These are phyloP conservation scores for Daldinia decipiens DNA, from an alignment of 495 filamentous ascomycete genomes.

Conservation along the genomic window DNA sequence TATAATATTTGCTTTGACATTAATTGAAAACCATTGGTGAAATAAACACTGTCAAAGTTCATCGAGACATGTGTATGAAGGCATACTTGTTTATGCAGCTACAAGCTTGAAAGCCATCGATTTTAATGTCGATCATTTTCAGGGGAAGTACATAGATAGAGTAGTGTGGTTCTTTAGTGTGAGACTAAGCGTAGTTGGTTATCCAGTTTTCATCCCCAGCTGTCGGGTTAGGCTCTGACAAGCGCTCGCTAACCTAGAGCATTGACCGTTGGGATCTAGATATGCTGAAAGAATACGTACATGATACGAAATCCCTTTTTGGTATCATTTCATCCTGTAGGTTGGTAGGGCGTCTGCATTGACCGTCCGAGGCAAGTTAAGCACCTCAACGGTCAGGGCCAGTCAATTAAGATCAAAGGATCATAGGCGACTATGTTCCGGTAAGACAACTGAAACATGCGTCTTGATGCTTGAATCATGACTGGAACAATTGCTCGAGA, in stretches of 20 bases:
- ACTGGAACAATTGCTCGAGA: constrained; percentile 2
- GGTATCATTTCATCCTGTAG: constrained; percentile 15
- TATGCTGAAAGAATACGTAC: constrained; percentile 11
- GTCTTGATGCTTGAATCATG: constrained; percentile 28
- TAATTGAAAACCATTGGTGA: background rate
- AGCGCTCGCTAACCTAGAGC: constrained; percentile 14
- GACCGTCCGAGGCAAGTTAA: constrained; percentile 20
- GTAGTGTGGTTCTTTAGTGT: background rate
- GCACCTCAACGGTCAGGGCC: constrained; percentile 22
- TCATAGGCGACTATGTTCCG: constrained; percentile 34
- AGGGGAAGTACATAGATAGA: background rate
- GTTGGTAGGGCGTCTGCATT: constrained; percentile 13
- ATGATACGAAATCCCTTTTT: constrained; percentile 25
- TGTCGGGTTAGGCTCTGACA: constrained; percentile 27
- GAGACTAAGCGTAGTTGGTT: too few species aligned
- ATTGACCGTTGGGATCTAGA: constrained; percentile 16
- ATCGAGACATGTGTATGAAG: background rate
- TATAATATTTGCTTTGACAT: background rate
- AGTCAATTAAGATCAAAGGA: constrained; percentile 41
- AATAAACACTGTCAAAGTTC: background rate
- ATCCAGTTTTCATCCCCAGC: constrained; percentile 8
- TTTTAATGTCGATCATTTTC: constrained; percentile 2
- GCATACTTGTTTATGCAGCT: background rate
- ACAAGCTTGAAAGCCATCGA: background rate
- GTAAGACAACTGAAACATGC: constrained; percentile 37